Evolutionary conservation across 1,284 basidiomycete species (phyloP).

Genomic region (Coniferiporia weirii): DNA sequence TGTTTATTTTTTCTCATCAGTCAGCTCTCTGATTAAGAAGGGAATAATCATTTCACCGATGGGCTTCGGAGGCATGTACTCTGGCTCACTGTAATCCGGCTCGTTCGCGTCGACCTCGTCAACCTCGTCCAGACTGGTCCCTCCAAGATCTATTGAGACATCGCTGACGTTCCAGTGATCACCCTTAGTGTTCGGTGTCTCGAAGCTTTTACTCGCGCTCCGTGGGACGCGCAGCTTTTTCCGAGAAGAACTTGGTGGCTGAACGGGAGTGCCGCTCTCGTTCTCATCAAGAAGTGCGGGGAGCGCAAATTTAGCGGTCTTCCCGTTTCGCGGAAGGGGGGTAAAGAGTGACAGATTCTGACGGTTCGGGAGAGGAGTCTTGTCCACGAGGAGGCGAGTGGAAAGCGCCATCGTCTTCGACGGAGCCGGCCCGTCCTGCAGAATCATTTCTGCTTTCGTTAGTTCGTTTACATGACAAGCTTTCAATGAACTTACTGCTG

Average conservation of each 20-base stretch:
- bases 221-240: constrained; percentile 46
- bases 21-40: constrained; percentile 6
- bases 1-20: constrained; percentile 21
- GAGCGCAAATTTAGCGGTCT: constrained; percentile 31
- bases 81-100: constrained; percentile 59
- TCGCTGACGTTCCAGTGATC: constrained; percentile 74
- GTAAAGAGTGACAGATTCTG: constrained; percentile 26
- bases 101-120: constrained; percentile 33
- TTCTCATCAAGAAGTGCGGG: constrained; percentile 24
- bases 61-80: constrained; percentile 72
- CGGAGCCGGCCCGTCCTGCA: constrained; percentile 18
- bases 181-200: constrained; percentile 63
- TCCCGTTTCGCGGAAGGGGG: constrained; percentile 27
- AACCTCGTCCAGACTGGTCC: constrained; percentile 32
- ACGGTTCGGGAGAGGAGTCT: constrained; percentile 55
- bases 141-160: constrained; percentile 42
- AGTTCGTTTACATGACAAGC: constrained; percentile 14
- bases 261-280: constrained; percentile 34
- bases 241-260: constrained; percentile 60
- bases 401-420: constrained; percentile 18
- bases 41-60: constrained; percentile 39
- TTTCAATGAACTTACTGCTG: constrained; percentile 13
- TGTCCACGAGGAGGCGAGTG: constrained; percentile 48
- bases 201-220: constrained; percentile 39
- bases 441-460: constrained; percentile 23